A percentile compares a stretch with the other conserved stretches of the same genome.
These are phyloP conservation scores for Pneumocystis murina DNA, from an alignment of 1,139 yeast species.

Conservation along the genomic window DNA sequence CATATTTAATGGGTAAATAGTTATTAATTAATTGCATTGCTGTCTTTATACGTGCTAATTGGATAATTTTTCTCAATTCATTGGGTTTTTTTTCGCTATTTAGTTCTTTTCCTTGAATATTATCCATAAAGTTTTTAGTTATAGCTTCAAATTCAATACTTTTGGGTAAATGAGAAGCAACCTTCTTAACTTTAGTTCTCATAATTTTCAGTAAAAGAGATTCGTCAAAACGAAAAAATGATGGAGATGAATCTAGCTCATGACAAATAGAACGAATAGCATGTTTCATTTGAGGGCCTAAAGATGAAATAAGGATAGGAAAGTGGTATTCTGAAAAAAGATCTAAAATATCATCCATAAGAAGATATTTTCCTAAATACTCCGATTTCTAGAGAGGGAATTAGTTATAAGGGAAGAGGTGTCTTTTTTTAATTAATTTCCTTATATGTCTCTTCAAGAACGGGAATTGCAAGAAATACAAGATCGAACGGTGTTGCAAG, in stretches of 20 bases:
- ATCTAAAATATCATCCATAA: background rate
- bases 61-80: background rate
- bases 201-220: background rate
- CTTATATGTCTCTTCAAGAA: background rate
- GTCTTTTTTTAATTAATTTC: background rate
- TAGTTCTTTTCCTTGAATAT: background rate
- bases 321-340: background rate
- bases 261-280: background rate
- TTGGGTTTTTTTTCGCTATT: background rate
- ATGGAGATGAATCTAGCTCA: background rate
- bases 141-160: background rate
- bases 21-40: background rate
- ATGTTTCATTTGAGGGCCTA: background rate
- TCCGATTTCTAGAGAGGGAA: background rate
- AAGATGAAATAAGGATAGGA: background rate
- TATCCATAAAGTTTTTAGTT: background rate
- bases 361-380: background rate
- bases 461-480: background rate
- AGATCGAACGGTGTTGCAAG: background rate
- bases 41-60: background rate
- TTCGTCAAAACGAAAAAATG: background rate
- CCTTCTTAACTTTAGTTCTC: background rate
- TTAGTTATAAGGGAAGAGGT: background rate
- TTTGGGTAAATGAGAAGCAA: background rate
- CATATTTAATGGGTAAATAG: background rate